Percentiles rank a stretch among this genome's conserved stretches.
Evolutionary conservation across 2,329 filamentous ascomycete species (phyloP).

Genomic region (Calycina herbarum): DNA sequence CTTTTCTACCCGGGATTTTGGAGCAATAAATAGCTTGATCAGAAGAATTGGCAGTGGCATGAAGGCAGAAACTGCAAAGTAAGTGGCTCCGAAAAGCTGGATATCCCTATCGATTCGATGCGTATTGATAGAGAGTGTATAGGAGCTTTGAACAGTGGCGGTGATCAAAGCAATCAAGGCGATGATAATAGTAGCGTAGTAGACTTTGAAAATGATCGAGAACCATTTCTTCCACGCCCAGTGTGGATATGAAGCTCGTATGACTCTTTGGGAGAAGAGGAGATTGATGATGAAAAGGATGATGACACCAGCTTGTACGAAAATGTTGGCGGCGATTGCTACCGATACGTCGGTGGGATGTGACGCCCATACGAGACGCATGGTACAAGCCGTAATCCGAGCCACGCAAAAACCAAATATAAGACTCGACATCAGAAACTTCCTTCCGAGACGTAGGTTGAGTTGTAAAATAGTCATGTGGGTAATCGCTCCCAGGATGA

Average conservation of each 20-base stretch:
- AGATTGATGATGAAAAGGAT: constrained; percentile 78
- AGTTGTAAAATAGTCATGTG: constrained; percentile 60
- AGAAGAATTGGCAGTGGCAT: constrained; percentile 61
- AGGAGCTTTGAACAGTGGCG: constrained; percentile 64
- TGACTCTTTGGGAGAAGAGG: constrained; percentile 71
- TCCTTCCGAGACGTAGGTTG: constrained; percentile 53
- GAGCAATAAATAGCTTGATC: constrained; percentile 48
- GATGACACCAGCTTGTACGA: constrained; percentile 49
- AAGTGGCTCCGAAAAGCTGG: constrained; percentile 61
- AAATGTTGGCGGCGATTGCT: constrained; percentile 31
- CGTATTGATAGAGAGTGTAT: constrained; percentile 56
- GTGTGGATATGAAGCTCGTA: constrained; percentile 69
- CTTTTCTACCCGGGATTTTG: constrained; percentile 48
- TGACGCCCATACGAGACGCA: constrained; percentile 64
- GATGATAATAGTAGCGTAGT: constrained; percentile 58
- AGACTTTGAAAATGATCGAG: constrained; percentile 52
- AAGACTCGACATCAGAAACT: constrained; percentile 59
- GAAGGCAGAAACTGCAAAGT: constrained; percentile 65
- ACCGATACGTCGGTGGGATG: constrained; percentile 23
- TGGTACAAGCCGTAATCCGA: constrained; percentile 35
- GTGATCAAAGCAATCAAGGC: constrained; percentile 67
- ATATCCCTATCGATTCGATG: constrained; percentile 58
- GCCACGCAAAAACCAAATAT: constrained; percentile 57
- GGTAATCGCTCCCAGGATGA: constrained; percentile 50
- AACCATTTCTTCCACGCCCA: constrained; percentile 66